A percentile compares a stretch with the other conserved stretches of the same genome.
These are phyloP conservation scores for Triglochin maritima DNA, from an alignment of 106 monocot genomes.

Conservation along the genomic window DNA sequence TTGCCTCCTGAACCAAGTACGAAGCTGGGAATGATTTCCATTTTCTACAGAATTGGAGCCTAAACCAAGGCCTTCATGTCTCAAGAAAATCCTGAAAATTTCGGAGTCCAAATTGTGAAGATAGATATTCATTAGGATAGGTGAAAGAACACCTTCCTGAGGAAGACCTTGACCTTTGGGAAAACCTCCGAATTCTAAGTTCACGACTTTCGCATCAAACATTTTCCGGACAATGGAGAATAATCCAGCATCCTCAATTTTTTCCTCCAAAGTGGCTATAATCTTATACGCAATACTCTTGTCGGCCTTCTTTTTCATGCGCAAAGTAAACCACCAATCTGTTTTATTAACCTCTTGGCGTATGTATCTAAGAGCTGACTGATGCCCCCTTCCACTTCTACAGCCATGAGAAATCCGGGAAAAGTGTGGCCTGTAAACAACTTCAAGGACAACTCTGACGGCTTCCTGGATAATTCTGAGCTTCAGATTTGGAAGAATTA, in stretches of 20 bases:
- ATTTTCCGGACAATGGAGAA: conserved; percentile 43
- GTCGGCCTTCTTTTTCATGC: conserved; percentile 44
- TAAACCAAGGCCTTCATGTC: conserved; percentile 51
- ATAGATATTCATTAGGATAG: conserved; percentile 94
- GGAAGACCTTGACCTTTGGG: conserved; percentile 95
- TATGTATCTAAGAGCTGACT: conserved; percentile 54
- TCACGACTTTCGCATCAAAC: conserved; percentile 66
- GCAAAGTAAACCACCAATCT: conserved; percentile 79
- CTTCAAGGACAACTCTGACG: conserved; percentile 64
- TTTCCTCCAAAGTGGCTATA: conserved; percentile 56
- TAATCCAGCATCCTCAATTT: conserved; percentile 40
- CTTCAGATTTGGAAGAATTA: conserved; percentile 72
- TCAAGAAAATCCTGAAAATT: conserved; percentile 57
- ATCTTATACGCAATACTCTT: conserved; percentile 40
- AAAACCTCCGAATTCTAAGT: conserved; percentile 72
- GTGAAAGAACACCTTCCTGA: conserved; percentile 86
- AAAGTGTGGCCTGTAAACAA: conserved; percentile 76
- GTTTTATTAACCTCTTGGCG: conserved; percentile 28
- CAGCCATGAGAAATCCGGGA: conserved; percentile 94
- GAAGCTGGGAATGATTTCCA: conserved; percentile 35
- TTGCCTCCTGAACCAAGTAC: conserved; percentile 62
- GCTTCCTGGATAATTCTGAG: conserved; percentile 72
- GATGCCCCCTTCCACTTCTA: conserved; percentile 68
- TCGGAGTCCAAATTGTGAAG: conserved; percentile 62
- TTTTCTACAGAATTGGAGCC: conserved; percentile 3